These are phyloP conservation scores for Triglochin maritima DNA, from an alignment of 106 monocot genomes.

Conservation along the genomic window DNA sequence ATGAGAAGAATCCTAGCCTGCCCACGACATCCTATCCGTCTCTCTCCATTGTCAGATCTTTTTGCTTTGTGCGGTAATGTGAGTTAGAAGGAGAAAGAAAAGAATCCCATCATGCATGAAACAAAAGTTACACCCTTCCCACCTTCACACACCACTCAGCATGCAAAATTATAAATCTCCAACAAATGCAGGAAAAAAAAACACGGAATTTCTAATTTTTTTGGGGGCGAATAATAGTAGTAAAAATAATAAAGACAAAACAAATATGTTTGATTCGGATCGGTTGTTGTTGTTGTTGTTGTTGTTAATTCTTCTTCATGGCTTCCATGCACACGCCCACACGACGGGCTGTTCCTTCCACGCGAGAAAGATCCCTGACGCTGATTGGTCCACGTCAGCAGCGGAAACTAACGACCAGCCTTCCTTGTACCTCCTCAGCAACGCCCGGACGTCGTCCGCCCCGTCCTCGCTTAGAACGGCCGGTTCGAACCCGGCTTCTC, in stretches of 20 bases:
- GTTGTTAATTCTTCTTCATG: neutral
- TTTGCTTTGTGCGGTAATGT: no score
- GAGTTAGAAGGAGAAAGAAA: slow-evolving; percentile 1
- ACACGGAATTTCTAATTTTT: no score
- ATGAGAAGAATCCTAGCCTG: neutral
- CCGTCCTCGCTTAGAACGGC: slow-evolving; percentile 61
- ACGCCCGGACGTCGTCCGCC: slow-evolving; percentile 52
- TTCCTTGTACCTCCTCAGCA: slow-evolving; percentile 59
- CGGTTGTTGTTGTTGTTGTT: no score
- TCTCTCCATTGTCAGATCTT: no score
- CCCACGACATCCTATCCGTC: no score
- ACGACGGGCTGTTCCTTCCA: slow-evolving; percentile 77
- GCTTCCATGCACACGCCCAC: slow-evolving; percentile 71
- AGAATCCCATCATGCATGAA: neutral
- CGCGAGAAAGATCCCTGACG: slow-evolving; percentile 40
- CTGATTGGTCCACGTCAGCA: slow-evolving; percentile 7
- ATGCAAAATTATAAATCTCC: no score
- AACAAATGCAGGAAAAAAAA: no score
- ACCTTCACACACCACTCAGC: no score
- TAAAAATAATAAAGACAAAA: neutral
- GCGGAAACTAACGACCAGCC: slow-evolving; percentile 44
- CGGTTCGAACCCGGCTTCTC: slow-evolving; percentile 37
- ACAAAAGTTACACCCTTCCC: neutral
- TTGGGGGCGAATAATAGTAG: neutral
- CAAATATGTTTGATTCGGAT: no score